Base-by-base conservation (phyloP, 176 grass and related monocot species). In the Lolium multiflorum region DNA sequence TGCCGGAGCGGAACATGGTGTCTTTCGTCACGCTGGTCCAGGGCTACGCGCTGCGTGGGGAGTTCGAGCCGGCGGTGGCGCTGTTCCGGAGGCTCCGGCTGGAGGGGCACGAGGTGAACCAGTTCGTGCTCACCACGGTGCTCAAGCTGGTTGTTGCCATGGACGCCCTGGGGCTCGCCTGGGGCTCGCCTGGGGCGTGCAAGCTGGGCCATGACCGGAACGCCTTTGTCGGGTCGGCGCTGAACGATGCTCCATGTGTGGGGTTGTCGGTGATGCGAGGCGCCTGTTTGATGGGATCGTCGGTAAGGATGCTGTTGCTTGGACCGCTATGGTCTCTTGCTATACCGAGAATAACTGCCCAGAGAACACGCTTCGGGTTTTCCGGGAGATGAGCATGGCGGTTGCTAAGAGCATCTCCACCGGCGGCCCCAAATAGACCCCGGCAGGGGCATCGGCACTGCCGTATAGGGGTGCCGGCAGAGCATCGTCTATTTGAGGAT, bases 41-140 rank as follows among this genome's bases (percentile, higher is more conserved):
- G 54, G 71, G 52, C 8, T 56, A 86, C 44, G 10, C 54, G 4
- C 31, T 44, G 63, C 54, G 52, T 0, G 54, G 62, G 5, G 44
- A 86, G 12, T 78, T 78, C 15, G 21, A 17, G 21, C 31, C 51
- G 38, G 64, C 88, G 0, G 35, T 0, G n/a, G 28, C 1, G 21
- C 21, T 90, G 72, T 77, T 90, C 12, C 44, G 54, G 5, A 82
- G 54, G 88, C 20, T 86, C 21, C 43, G 16, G 3, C 21, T 31
- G 28, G 88, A 90, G 24, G 83, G 83, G 44, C 88, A 90, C 10
- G 72, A 90, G 71, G 83, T 90, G 79, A 90, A 90, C 79, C 83
- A 82, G 28, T 90, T 86, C 25, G 83, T 86, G 62, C 79, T 90
- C 43, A 90, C 83, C 51, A 71, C 63, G 0, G 16, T 82, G 3